Evolutionary conservation across 177 flowering plant genomes (phyloP), one percentile per base, ranked within the genome.

Genomic region (Tripterygium wilfordii): DNA sequence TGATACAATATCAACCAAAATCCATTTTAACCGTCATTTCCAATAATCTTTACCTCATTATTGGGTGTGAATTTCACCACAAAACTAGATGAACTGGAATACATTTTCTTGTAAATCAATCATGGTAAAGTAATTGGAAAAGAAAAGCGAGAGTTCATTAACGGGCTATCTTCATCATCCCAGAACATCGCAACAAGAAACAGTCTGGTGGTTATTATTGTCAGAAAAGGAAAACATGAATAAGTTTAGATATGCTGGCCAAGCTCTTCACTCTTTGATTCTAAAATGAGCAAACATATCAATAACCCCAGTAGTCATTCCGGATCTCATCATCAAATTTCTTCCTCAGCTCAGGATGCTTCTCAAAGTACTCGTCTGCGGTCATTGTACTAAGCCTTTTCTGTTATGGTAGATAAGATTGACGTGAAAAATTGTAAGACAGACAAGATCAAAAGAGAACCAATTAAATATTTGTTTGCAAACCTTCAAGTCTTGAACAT

Each of bases 291-390:
- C 42, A 38, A 36, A 33, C 16, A 10, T 28, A 10, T 59, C 66
- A 86, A 53, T 88, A 90, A 20, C 96, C 97, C 91, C 91, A 90
- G 61, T 85, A 65, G 54, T 90, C 97, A 43, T 90, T 90, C 38
- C 95, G 69, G 45, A 88, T 87, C 56, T 90, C 97, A 48, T 90
- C 97, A 64, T 90, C 96, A 45, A 87, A 85, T 66, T 88, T 80
- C 87, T 90, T 72, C 57, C 72, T 90, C 41, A 90, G 63, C 69
- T 87, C 97, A 1, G 97, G 97, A 60, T 90, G 91, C 77, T 90
- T 90, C 55, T 45, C 95, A 31, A 90, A 90, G 78, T 90, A 90
- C 32, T 90, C 97, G 26, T 90, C 76, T 1, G 95, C 95, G 15
- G 97, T 90, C 97, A 90, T 90, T 58, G 95, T 87, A 62, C 85